Conservation (phyloP, 2,329 filamentous ascomycete species). For the Blastomyces gilchristii region DNA sequence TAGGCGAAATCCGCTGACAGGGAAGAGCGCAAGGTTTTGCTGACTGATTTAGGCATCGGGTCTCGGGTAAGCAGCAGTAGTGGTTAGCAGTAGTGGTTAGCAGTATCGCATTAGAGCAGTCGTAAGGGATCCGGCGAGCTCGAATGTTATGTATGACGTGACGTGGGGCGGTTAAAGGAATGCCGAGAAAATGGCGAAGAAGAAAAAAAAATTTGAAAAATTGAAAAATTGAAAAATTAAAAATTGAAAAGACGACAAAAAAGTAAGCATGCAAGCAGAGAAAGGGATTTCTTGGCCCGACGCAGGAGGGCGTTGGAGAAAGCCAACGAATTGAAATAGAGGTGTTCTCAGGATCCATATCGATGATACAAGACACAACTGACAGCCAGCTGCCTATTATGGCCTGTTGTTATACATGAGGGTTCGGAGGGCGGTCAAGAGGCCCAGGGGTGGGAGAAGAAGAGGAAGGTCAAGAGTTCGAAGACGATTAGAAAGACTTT, state of each 20-base stretch:
- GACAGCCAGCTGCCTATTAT: conserved; percentile 13
- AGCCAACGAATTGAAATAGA: background rate
- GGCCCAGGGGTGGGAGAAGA: too few relatives aligned
- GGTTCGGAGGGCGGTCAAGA: background rate
- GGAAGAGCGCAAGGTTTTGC: background rate
- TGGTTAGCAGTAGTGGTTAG: too few relatives aligned
- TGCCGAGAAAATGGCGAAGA: background rate
- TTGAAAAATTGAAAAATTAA: background rate
- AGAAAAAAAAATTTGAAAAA: background rate
- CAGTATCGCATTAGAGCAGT: too few relatives aligned
- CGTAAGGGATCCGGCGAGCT: background rate
- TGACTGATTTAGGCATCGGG: background rate
- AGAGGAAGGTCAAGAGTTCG: too few relatives aligned
- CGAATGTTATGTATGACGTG: background rate
- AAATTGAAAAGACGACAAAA: background rate
- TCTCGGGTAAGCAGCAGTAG: background rate
- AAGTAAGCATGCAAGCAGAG: background rate
- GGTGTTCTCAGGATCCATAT: background rate
- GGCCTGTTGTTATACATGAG: conserved; percentile 1
- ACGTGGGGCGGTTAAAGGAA: background rate
- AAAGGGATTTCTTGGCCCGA: background rate
- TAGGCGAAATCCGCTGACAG: conserved; percentile 3
- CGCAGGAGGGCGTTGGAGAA: too few relatives aligned
- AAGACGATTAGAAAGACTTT: too few relatives aligned
- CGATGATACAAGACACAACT: background rate